phyloP scores from a whole-genome alignment of 2,329 filamentous ascomycete genomes.

The Fusarium equiseti region DNA sequence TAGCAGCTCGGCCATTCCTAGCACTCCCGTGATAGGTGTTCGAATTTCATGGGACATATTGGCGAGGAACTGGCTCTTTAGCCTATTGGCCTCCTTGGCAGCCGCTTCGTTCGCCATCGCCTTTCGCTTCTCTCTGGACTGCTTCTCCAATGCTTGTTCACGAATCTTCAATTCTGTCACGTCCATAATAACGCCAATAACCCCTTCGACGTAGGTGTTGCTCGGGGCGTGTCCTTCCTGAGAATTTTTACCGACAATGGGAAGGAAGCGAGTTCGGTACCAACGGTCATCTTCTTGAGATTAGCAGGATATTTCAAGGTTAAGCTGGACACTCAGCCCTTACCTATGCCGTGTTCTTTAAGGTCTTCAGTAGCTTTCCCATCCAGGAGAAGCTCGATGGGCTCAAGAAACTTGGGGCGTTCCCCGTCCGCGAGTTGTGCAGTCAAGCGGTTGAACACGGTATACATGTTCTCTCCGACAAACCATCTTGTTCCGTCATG shows the following conservation, averaged over 20 bases:
- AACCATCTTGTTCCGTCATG: constrained; percentile 60
- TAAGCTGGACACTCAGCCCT: constrained; percentile 22
- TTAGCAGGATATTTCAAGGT: constrained; percentile 12
- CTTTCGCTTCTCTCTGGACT: constrained; percentile 76
- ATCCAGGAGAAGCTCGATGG: constrained; percentile 74
- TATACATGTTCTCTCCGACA: constrained; percentile 72
- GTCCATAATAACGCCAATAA: constrained; percentile 84
- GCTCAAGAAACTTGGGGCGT: constrained; percentile 63
- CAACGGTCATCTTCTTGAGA: constrained; percentile 66
- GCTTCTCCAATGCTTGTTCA: constrained; percentile 65
- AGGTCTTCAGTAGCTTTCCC: constrained; percentile 71
- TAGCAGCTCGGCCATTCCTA: constrained; percentile 82
- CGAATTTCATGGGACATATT: constrained; percentile 87
- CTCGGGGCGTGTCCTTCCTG: constrained; percentile 61
- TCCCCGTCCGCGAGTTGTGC: constrained; percentile 58
- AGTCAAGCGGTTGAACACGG: constrained; percentile 69
- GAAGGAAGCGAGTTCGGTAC: constrained; percentile 79
- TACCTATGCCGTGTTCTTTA: constrained; percentile 71
- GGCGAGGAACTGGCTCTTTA: constrained; percentile 84
- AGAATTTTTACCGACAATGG: constrained; percentile 69
- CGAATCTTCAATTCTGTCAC: constrained; percentile 74
- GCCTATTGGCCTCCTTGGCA: constrained; percentile 81
- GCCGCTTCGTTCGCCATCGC: constrained; percentile 81
- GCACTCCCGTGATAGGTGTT: constrained; percentile 82
- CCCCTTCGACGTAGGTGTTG: constrained; percentile 72